These are phyloP conservation scores for Naematelia aurantialba DNA, from an alignment of 768 basidiomycete species.

Conservation along the genomic window DNA sequence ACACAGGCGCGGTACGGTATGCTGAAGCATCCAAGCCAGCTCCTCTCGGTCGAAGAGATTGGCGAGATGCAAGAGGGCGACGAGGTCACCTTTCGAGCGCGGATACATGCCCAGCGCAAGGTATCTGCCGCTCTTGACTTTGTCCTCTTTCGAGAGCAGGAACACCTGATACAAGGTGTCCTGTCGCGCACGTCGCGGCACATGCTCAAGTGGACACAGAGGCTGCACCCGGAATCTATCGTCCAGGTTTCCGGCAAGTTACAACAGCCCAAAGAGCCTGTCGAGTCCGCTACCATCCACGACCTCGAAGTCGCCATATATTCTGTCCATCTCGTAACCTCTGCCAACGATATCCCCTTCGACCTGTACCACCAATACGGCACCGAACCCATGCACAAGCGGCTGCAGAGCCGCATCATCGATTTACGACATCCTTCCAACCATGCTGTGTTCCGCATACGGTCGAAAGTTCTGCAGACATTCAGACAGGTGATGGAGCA, in stretches of 20 bases:
- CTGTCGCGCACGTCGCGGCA: conserved; percentile 85
- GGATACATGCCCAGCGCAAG: conserved; percentile 80
- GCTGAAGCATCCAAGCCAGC: conserved; percentile 40
- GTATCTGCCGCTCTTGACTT: conserved; percentile 45
- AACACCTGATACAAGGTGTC: conserved; percentile 72
- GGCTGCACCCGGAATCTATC: conserved; percentile 65
- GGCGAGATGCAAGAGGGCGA: conserved; percentile 53
- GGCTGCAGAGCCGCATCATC: conserved; percentile 81
- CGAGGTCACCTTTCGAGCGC: conserved; percentile 73
- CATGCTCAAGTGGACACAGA: conserved; percentile 45
- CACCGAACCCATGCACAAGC: conserved; percentile 61
- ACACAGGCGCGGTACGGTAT: conserved; percentile 63
- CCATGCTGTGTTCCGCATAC: conserved; percentile 86
- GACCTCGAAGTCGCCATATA: conserved; percentile 38
- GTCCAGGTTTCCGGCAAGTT: conserved; percentile 78
- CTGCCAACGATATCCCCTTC: conserved; percentile 77
- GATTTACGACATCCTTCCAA: conserved; percentile 89
- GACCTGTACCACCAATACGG: conserved; percentile 63
- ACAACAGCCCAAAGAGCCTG: conserved; percentile 59
- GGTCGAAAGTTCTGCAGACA: conserved; percentile 71
- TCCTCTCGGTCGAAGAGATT: conserved; percentile 52
- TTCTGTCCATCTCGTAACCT: conserved; percentile 72
- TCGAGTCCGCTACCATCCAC: conserved; percentile 79
- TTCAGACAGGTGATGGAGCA: conserved; percentile 74
- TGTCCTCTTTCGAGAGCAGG: conserved; percentile 18